Evolutionary conservation across 768 basidiomycete species (phyloP).

Genomic region (Thelephora aurantiotincta): DNA sequence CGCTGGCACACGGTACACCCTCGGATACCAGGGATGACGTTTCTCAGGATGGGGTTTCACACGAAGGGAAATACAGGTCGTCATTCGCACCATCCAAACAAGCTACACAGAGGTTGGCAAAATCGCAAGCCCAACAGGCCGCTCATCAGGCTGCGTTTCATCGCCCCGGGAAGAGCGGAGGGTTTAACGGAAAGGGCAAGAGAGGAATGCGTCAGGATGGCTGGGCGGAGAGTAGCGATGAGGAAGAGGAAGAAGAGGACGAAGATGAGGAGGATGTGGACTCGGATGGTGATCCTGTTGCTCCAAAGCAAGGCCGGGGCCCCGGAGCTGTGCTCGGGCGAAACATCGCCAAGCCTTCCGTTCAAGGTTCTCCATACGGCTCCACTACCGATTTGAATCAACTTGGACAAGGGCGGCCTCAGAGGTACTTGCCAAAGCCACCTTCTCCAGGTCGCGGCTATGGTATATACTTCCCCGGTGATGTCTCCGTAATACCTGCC

Average conservation of each 20-base stretch:
- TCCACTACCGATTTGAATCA: slow-evolving; percentile 9
- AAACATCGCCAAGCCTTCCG: background rate
- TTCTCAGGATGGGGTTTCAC: background rate
- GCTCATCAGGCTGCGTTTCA: slow-evolving; percentile 68
- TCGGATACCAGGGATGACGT: background rate
- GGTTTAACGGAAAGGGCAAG: slow-evolving; percentile 22
- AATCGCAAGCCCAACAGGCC: slow-evolving; percentile 70
- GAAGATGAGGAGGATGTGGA: slow-evolving; percentile 54
- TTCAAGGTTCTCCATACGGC: slow-evolving; percentile 9
- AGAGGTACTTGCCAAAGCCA: slow-evolving; percentile 11
- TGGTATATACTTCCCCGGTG: background rate
- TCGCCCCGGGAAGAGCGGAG: slow-evolving; percentile 41
- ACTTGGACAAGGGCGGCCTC: slow-evolving; percentile 6
- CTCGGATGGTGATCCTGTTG: slow-evolving; percentile 34
- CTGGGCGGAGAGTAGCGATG: slow-evolving; percentile 65
- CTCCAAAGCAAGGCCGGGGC: background rate
- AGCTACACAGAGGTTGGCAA: slow-evolving; percentile 75
- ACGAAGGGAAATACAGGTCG: slow-evolving; percentile 44
- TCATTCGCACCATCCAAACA: slow-evolving; percentile 82
- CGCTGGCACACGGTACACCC: slow-evolving; percentile 15
- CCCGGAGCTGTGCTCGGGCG: too few species aligned
- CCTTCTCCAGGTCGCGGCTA: slow-evolving; percentile 4
- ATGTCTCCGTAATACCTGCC: background rate
- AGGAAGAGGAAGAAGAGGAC: slow-evolving; percentile 71
- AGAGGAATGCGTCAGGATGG: too few species aligned